Percentiles rank a stretch among this genome's conserved stretches.
These are phyloP conservation scores for button mushroom (Agaricus bisporus) DNA, from an alignment of 768 basidiomycete species.

Conservation along the genomic window DNA sequence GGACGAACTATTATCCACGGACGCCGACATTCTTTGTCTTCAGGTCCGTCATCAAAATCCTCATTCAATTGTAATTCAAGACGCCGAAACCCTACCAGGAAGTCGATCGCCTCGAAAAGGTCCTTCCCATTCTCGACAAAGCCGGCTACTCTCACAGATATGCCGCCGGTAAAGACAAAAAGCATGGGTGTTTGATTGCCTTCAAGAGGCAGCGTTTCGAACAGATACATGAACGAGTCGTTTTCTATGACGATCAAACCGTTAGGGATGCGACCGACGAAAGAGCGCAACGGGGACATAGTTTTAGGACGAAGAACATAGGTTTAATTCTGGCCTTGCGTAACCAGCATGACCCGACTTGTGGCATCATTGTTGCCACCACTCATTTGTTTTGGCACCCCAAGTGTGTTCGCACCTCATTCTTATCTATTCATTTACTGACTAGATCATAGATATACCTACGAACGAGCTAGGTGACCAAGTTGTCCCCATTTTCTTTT, in stretches of 20 bases:
- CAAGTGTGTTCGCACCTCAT: constrained; percentile 37
- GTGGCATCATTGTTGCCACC: constrained; percentile 74
- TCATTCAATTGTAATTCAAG: neutral
- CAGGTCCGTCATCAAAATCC: constrained; percentile 46
- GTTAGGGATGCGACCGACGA: constrained; percentile 34
- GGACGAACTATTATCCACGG: constrained; percentile 63
- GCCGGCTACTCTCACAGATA: constrained; percentile 62
- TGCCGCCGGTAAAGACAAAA: constrained; percentile 67
- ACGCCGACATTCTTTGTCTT: constrained; percentile 81
- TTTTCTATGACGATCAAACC: constrained; percentile 67
- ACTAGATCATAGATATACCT: constrained; percentile 49
- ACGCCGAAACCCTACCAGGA: constrained; percentile 43
- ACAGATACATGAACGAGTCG: constrained; percentile 35
- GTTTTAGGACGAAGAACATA: constrained; percentile 76
- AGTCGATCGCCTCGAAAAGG: constrained; percentile 74
- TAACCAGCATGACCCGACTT: constrained; percentile 27
- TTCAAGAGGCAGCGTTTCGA: constrained; percentile 52
- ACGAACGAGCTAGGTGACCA: constrained; percentile 71
- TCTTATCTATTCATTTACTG: constrained; percentile 6
- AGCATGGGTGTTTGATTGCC: constrained; percentile 82
- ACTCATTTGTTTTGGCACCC: constrained; percentile 98
- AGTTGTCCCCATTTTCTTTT: neutral
- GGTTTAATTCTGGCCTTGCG: constrained; percentile 67
- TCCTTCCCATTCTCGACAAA: constrained; percentile 59
- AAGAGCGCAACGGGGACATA: constrained; percentile 41